A percentile compares a stretch with the other conserved stretches of the same genome.
Conservation (phyloP, 1,139 yeast species). For the Candida anutae region DNA sequence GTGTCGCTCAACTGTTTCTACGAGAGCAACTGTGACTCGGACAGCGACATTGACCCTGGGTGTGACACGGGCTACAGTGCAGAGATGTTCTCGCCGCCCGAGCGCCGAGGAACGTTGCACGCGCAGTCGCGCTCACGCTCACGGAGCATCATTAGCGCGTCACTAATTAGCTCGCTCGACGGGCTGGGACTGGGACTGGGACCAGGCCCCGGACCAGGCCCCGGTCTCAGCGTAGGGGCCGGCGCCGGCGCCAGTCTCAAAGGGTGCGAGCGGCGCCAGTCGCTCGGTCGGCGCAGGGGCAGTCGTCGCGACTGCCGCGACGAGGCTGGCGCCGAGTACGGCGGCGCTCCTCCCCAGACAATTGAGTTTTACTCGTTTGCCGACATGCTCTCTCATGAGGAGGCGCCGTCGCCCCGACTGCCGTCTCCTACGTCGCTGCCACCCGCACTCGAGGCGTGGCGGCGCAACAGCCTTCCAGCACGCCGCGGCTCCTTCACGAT, state of each 20-base stretch:
- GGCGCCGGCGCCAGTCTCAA: not conserved
- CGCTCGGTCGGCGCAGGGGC: not conserved
- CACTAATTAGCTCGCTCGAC: slow-evolving; percentile 15
- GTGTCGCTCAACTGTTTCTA: slow-evolving; percentile 23
- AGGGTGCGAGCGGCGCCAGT: not conserved
- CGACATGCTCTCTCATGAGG: slow-evolving; percentile 20
- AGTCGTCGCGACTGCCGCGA: not conserved
- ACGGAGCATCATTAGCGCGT: slow-evolving; percentile 18
- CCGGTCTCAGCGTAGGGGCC: not conserved
- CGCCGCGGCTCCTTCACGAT: slow-evolving; percentile 6
- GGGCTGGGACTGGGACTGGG: slow-evolving; percentile 3
- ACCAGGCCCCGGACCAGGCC: no score
- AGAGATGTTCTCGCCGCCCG: slow-evolving; percentile 1
- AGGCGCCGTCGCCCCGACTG: not conserved
- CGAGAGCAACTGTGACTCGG: slow-evolving; percentile 7
- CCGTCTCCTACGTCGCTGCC: no score
- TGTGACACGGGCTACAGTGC: not conserved
- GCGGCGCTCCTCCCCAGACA: slow-evolving; percentile 7
- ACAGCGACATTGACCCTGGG: not conserved
- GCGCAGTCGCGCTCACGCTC: slow-evolving; percentile 8
- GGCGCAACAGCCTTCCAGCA: no score
- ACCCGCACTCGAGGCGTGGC: no score
- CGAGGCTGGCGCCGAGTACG: slow-evolving; percentile 3
- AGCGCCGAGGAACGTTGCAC: slow-evolving; percentile 1
- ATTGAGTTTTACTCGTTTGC: slow-evolving; percentile 29